Percentiles rank a stretch among this genome's conserved stretches.
Evolutionary conservation across 2,329 filamentous ascomycete genomes (phyloP).

Genomic region (Penicillium sp.): DNA sequence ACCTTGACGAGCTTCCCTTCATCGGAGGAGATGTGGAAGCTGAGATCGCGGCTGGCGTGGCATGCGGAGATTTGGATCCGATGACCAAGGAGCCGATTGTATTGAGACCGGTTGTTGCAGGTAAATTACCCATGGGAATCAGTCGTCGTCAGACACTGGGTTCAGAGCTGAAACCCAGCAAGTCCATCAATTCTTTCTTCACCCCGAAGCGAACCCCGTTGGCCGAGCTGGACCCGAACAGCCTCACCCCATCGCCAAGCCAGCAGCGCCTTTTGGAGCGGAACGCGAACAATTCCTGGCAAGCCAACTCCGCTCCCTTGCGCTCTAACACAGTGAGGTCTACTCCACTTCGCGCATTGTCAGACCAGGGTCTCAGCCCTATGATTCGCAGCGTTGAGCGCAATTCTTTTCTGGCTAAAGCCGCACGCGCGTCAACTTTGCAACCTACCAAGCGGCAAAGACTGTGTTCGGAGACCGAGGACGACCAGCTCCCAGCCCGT

Average conservation of each 20-base stretch:
- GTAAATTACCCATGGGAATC: slow-evolving; percentile 35
- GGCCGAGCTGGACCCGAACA: slow-evolving; percentile 66
- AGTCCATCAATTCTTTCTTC: slow-evolving; percentile 65
- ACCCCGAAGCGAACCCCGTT: slow-evolving; percentile 62
- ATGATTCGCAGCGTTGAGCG: slow-evolving; percentile 42
- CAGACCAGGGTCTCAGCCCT: slow-evolving; percentile 40
- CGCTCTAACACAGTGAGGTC: slow-evolving; percentile 35
- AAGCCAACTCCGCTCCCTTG: slow-evolving; percentile 49
- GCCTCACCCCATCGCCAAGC: slow-evolving; percentile 64
- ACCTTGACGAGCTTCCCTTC: slow-evolving; percentile 70
- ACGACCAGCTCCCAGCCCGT: slow-evolving; percentile 32
- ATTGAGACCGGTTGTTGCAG: slow-evolving; percentile 34
- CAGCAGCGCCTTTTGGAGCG: slow-evolving; percentile 59
- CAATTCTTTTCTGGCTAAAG: slow-evolving; percentile 39
- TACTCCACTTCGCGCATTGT: slow-evolving; percentile 36
- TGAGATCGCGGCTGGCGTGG: slow-evolving; percentile 69
- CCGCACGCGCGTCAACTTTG: slow-evolving; percentile 41
- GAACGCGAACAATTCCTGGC: slow-evolving; percentile 56
- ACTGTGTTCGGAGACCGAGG: slow-evolving; percentile 49
- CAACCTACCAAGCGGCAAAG: slow-evolving; percentile 52
- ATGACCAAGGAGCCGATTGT: slow-evolving; percentile 72
- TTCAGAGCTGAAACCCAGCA: slow-evolving; percentile 57
- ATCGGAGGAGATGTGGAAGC: slow-evolving; percentile 73
- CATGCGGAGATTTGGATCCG: slow-evolving; percentile 79
- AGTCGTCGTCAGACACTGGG: slow-evolving; percentile 42